Evolutionary conservation across 108 stramenopile genomes (phyloP).

Genomic region (Cylindrotheca closterium): DNA sequence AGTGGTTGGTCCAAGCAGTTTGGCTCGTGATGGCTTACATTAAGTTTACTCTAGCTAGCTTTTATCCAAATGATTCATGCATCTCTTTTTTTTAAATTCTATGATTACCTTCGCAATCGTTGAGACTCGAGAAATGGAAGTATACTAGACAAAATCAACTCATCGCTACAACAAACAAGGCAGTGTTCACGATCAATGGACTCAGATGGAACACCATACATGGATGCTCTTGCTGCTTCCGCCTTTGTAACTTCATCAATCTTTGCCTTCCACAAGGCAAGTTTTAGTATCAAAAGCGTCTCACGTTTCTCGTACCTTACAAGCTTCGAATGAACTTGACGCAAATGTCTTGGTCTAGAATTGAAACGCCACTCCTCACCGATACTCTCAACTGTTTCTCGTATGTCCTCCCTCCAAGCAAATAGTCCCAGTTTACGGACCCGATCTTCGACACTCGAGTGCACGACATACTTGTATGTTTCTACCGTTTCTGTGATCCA

Average conservation of each 20-base stretch:
- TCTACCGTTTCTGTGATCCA: background rate
- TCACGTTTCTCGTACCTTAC: background rate
- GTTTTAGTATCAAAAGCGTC: background rate
- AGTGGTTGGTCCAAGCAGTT: background rate
- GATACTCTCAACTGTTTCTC: background rate
- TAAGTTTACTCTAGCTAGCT: too few relatives aligned
- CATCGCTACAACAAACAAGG: background rate
- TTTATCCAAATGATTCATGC: too few relatives aligned
- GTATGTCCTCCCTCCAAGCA: background rate
- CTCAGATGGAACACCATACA: too few relatives aligned
- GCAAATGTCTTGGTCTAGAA: background rate
- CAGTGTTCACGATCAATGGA: background rate
- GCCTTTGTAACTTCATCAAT: background rate
- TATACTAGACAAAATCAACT: background rate
- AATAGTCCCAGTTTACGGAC: background rate
- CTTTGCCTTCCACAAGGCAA: background rate
- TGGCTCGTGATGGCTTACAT: background rate
- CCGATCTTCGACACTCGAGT: background rate
- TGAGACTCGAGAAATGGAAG: background rate
- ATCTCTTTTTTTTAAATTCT: too few relatives aligned
- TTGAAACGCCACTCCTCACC: background rate
- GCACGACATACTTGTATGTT: background rate
- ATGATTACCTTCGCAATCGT: too few relatives aligned
- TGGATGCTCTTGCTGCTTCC: too few relatives aligned
- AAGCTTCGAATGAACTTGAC: background rate